These are phyloP conservation scores for Uronychia setigera DNA, from an alignment of 73 alveolate species.

Conservation along the genomic window DNA sequence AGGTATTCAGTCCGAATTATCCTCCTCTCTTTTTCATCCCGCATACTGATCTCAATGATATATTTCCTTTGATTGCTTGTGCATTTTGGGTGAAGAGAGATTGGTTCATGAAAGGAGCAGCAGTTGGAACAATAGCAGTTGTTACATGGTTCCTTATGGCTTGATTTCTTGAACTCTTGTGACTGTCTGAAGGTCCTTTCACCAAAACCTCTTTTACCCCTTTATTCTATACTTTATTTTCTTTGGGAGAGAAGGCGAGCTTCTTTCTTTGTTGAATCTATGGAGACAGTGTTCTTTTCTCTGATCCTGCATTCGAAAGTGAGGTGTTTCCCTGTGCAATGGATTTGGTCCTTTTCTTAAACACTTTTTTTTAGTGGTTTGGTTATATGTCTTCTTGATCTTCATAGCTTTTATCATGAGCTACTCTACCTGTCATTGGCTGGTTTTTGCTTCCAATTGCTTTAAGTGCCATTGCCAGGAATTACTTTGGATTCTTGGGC, in stretches of 20 bases:
- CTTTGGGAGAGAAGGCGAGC: conserved; percentile 1
- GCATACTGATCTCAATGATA: neutral
- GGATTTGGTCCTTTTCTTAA: neutral
- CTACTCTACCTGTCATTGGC: neutral
- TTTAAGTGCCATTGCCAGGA: neutral
- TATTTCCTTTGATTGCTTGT: neutral
- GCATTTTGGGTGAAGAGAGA: neutral
- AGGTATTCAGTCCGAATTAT: too few species aligned
- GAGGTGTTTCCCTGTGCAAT: neutral
- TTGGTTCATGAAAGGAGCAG: neutral
- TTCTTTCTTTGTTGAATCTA: neutral
- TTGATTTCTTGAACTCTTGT: neutral
- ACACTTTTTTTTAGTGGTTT: too few species aligned
- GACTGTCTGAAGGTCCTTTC: too few species aligned
- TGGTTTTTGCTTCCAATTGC: neutral
- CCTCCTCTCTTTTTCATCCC: neutral
- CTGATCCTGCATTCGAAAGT: neutral
- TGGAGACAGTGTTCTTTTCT: neutral
- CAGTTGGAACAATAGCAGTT: neutral
- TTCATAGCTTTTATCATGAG: neutral
- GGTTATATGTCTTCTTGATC: too few species aligned
- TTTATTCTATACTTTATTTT: neutral
- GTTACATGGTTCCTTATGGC: neutral
- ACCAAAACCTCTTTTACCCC: too few species aligned
- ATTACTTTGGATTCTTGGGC: neutral